These are phyloP conservation scores for Ustilago sp. DNA, from an alignment of 1,284 basidiomycete genomes.

Conservation along the genomic window DNA sequence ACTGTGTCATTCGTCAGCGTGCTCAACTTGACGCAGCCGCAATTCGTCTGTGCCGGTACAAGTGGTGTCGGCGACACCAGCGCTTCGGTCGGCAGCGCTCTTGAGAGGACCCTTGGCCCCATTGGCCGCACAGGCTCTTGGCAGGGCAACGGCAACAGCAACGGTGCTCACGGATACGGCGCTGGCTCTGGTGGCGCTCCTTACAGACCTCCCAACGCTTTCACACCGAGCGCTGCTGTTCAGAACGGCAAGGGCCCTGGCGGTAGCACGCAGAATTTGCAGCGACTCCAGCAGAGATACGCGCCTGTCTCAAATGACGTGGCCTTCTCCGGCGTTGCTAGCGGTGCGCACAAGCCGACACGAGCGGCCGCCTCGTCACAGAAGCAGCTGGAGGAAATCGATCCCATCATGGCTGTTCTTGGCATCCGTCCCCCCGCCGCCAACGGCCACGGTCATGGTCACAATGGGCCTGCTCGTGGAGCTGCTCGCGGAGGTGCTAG, in stretches of 20 bases:
- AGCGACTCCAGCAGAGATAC: conserved; percentile 40
- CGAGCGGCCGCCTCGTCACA: conserved; percentile 19
- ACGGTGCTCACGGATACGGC: conserved; percentile 37
- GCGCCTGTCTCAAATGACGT: conserved; percentile 46
- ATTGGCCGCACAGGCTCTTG: conserved; percentile 37
- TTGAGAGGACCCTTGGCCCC: conserved; percentile 54
- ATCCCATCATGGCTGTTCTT: conserved; percentile 52
- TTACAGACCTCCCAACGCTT: conserved; percentile 51
- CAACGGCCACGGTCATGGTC: conserved; percentile 19
- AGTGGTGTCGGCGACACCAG: conserved; percentile 33
- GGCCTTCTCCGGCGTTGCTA: conserved; percentile 52
- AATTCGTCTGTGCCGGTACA: conserved; percentile 55
- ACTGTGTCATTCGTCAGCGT: conserved; percentile 58
- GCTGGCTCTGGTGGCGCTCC: conserved; percentile 17
- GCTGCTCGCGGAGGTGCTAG: conserved; percentile 35
- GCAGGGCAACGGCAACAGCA: conserved; percentile 34
- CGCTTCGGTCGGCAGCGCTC: conserved; percentile 46
- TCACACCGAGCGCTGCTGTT: conserved; percentile 33
- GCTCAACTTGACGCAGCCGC: conserved; percentile 66
- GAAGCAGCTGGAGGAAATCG: conserved; percentile 37
- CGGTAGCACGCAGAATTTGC: conserved; percentile 41
- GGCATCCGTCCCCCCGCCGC: conserved; percentile 39
- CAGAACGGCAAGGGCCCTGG: conserved; percentile 28
- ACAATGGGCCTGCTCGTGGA: conserved; percentile 17
- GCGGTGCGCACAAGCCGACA: conserved; percentile 46